Evolutionary conservation across 2,329 filamentous ascomycete species (phyloP), one percentile per base, ranked within the genome.

Genomic region (Fusarium piperis): DNA sequence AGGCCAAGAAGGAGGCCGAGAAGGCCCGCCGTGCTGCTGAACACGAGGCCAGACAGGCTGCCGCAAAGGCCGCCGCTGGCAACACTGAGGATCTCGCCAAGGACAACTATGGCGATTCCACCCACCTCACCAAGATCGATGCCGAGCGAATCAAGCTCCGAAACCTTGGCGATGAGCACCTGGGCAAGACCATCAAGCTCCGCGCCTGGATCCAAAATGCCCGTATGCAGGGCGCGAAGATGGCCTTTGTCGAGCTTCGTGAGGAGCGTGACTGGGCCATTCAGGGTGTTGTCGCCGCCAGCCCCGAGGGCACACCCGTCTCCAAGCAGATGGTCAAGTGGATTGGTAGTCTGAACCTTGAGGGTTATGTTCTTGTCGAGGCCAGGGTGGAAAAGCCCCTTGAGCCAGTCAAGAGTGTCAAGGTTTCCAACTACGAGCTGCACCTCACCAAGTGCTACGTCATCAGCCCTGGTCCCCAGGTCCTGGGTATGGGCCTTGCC

Each of bases 301-400:
- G 88, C 78, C 89, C 89, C 77, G 89, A 94, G 77, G 90, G 87
- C 36, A 88, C 84, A 56, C 83, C 83, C 8, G 88, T 94, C 38
- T 93, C 90, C 69, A 92, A 91, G 80, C 94, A 93, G 82, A 98
- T 98, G 95, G 93, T 98, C 79, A 98, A 98, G 85, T 98, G 93
- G 90, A 90, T 92, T 56, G 90, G 89, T 53, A 88, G 85, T 46
- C 83, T 97, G 74, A 92, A 90, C 78, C 87, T 92, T 51, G 95
- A 98, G 86, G 94, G 92, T 75, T 94, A 93, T 75, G 91, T 98
- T 28, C 85, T 91, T 41, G 91, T 98, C 67, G 93, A 97, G 78
- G 96, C 92, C 73, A 84, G 87, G 33, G 91, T 98, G 59, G 89
- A 94, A 86, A 92, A 92, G 83, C 93, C 95, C 0, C 88, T 92